Conservation (phyloP, 2,329 filamentous ascomycete genomes). For the Fusarium sp. region DNA sequence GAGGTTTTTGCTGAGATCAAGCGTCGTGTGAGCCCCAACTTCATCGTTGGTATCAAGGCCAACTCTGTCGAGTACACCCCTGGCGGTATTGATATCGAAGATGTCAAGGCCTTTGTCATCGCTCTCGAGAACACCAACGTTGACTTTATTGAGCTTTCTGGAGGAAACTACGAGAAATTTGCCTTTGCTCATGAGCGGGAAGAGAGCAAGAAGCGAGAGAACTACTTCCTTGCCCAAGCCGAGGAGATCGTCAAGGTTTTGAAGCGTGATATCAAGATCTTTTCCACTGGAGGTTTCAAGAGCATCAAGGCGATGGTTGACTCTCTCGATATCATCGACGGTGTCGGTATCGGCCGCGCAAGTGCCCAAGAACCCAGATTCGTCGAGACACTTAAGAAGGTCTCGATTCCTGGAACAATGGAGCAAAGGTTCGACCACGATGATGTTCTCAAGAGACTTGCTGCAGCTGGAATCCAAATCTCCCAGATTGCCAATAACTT, state of each 20-base stretch:
- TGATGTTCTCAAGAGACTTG: background rate
- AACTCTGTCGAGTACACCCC: constrained; percentile 64
- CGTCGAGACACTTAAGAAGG: constrained; percentile 8
- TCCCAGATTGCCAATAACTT: constrained; percentile 17
- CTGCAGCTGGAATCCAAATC: constrained; percentile 20
- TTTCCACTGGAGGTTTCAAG: constrained; percentile 31
- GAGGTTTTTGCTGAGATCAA: constrained; percentile 57
- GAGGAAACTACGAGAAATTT: constrained; percentile 66
- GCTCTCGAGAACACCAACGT: constrained; percentile 59
- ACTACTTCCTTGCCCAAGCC: constrained; percentile 68
- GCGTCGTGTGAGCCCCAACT: constrained; percentile 52
- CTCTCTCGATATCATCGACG: constrained; percentile 20
- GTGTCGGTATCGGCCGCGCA: constrained; percentile 14
- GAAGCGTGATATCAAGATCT: constrained; percentile 22
- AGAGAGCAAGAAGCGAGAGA: constrained; percentile 61
- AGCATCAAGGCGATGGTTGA: constrained; percentile 9
- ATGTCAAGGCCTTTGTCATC: constrained; percentile 57
- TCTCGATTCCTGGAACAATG: background rate
- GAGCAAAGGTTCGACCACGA: constrained; percentile 17
- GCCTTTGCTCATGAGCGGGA: constrained; percentile 62
- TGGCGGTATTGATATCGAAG: constrained; percentile 60
- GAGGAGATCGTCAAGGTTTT: constrained; percentile 55
- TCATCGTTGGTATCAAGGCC: constrained; percentile 64
- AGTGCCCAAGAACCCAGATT: constrained; percentile 19
- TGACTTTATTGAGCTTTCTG: constrained; percentile 67